Percentiles rank a stretch among this genome's conserved stretches.
These are phyloP conservation scores for Diplogelasinospora grovesii DNA, from an alignment of 495 filamentous ascomycete genomes.

Conservation along the genomic window DNA sequence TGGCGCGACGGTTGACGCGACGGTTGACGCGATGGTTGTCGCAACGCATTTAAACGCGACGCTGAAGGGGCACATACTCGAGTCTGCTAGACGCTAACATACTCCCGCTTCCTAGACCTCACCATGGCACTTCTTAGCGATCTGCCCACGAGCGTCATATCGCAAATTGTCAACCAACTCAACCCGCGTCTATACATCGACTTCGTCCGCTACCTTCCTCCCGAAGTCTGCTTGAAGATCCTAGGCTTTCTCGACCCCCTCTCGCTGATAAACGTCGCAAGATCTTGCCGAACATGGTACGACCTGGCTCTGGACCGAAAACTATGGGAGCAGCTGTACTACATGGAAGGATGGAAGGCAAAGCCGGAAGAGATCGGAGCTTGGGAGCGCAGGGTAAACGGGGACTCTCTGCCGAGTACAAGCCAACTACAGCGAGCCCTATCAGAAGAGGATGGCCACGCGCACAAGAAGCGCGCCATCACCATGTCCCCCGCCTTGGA, in stretches of 20 bases:
- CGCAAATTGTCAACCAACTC: slow-evolving; percentile 66
- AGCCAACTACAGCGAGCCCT: slow-evolving; percentile 24
- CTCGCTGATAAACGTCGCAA: slow-evolving; percentile 69
- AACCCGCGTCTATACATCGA: slow-evolving; percentile 84
- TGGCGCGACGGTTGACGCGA: too few species aligned
- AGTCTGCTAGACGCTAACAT: too few species aligned
- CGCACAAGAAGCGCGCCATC: slow-evolving; percentile 42
- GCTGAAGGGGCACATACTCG: too few species aligned
- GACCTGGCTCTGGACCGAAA: slow-evolving; percentile 72
- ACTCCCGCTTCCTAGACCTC: slow-evolving; percentile 38
- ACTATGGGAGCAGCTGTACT: slow-evolving; percentile 79
- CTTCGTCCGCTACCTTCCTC: slow-evolving; percentile 75
- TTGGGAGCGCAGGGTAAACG: slow-evolving; percentile 57
- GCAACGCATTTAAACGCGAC: too few species aligned
- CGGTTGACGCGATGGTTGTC: too few species aligned
- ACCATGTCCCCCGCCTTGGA: slow-evolving; percentile 24
- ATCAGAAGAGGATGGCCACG: slow-evolving; percentile 33
- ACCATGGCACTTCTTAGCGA: slow-evolving; percentile 62
- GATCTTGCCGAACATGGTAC: slow-evolving; percentile 76
- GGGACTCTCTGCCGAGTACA: slow-evolving; percentile 13
- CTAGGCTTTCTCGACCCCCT: slow-evolving; percentile 75
- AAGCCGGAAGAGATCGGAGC: slow-evolving; percentile 55
- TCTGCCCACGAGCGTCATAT: slow-evolving; percentile 67
- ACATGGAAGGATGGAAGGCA: slow-evolving; percentile 76
- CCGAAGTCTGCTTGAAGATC: slow-evolving; percentile 82